phyloP scores from a whole-genome alignment of 495 filamentous ascomycete species.

The Aspergillus haitiensis region DNA sequence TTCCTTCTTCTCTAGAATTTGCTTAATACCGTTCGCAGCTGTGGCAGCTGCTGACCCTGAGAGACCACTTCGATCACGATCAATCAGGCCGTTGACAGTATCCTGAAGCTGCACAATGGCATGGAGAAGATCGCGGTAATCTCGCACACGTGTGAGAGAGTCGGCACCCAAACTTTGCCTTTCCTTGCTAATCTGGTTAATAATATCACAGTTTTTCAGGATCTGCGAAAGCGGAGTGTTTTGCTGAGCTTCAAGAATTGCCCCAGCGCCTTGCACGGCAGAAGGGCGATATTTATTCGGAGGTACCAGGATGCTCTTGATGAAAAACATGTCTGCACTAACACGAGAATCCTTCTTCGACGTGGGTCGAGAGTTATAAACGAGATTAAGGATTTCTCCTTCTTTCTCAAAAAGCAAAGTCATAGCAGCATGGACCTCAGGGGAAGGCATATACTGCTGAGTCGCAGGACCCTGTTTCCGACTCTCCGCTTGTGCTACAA shows the following conservation, averaged over 20 bases:
- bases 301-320: conserved; percentile 79
- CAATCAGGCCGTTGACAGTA: conserved; percentile 84
- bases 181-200: conserved; percentile 75
- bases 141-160: conserved; percentile 43
- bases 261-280: conserved; percentile 71
- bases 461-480: conserved; percentile 33
- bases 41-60: conserved; percentile 60
- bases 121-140: conserved; percentile 62
- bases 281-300: conserved; percentile 93
- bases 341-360: conserved; percentile 53
- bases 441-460: conserved; percentile 70
- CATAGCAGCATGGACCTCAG: conserved; percentile 74
- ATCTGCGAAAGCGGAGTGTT: conserved; percentile 84
- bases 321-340: conserved; percentile 88
- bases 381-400: conserved; percentile 70
- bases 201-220: conserved; percentile 63
- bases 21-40: conserved; percentile 76
- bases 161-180: conserved; percentile 54
- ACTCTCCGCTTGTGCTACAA: conserved; percentile 34
- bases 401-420: conserved; percentile 84
- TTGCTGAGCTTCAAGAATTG: conserved; percentile 79
- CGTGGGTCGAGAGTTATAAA: conserved; percentile 74
- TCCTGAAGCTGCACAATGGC: conserved; percentile 84
- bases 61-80: conserved; percentile 78
- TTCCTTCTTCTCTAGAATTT: conserved; percentile 98